A percentile compares a stretch with the other conserved stretches of the same genome.
Conservation (phyloP, 192 early-diverging fungal species). For the Glomus cerebriforme region DNA sequence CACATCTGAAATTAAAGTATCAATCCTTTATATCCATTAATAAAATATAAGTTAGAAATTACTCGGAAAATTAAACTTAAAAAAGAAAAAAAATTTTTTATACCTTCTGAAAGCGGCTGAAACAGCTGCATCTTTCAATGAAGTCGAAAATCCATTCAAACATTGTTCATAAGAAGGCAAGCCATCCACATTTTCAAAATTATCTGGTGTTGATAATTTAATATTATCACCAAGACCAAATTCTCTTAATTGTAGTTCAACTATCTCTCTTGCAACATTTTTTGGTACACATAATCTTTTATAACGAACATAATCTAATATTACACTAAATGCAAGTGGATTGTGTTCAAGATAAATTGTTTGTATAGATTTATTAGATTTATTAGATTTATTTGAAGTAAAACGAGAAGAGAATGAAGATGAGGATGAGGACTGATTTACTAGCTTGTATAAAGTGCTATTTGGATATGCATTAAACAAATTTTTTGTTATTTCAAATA, state of each 20-base stretch:
- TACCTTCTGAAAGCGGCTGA: neutral
- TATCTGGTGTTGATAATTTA: neutral
- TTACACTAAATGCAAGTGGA: constrained; percentile 15
- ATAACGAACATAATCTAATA: constrained; percentile 18
- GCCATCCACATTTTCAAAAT: neutral
- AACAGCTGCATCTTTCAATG: neutral
- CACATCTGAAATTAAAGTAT: constrained; percentile 1
- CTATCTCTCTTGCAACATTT: constrained; percentile 9
- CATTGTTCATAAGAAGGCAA: constrained; percentile 12
- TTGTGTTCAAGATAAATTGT: constrained; percentile 19
- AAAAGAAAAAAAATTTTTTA: neutral
- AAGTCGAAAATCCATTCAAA: neutral
- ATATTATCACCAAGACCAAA: neutral
- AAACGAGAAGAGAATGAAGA: neutral
- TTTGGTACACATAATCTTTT: neutral
- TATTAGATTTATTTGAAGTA: neutral
- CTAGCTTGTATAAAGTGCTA: neutral
- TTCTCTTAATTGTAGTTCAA: constrained; percentile 12
- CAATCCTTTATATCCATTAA: neutral
- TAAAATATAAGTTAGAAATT: neutral
- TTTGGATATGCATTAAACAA: neutral
- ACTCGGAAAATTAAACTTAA: neutral
- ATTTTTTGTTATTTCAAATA: constrained; percentile 7
- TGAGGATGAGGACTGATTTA: neutral
- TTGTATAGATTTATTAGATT: too few relatives aligned